Base-by-base conservation (phyloP, 1,139 yeast species). In the Schizosaccharomyces versatilis region DNA sequence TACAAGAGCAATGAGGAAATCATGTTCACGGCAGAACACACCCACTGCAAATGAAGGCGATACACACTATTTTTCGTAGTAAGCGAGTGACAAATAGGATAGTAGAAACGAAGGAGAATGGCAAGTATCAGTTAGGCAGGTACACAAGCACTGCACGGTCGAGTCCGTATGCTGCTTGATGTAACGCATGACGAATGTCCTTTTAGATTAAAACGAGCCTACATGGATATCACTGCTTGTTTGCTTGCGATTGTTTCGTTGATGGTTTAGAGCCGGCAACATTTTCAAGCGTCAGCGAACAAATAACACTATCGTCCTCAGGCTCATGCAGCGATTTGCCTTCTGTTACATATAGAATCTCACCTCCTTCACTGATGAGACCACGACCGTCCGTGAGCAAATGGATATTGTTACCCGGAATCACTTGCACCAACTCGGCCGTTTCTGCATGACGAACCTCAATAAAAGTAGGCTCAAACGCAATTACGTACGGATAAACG, bases 401-500 rank as follows among this genome's bases (percentile, higher is more conserved):
- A 58, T 97, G 71, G 57, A 90, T 88, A 66, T 86, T 88, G 60
- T 86, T 96, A 2, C 96, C 97, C n/a, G 84, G 77, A 58, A 90
- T 80, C 12, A 93, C 88, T 58, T 95, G 73, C 47, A 86, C 76
- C 58, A 90, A 71, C 61, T 80, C 93, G 5, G 93, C 86, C 15
- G 85, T 78, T 62, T 88, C 95, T 63, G 88, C 84, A 63, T 86
- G 88, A 60, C 98, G 75, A 56, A 90, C 83, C 69, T 90, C 98
- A 65, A 90, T 84, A 64, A 90, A 86, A 58, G 79, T 82, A 36
- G 81, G 77, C 65, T 90, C 97, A 70, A 90, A 90, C 15, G 95
- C 90, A 59, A 90, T 71, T 57, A 90, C 71, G 66, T 86, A 90
- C 3, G 98, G 98, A 69, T 88, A 90, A 74, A 93, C 85, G 54